Percentiles rank a stretch among this genome's conserved stretches.
phyloP scores from a whole-genome alignment of 2,329 filamentous ascomycete genomes.

The Pseudogymnoascus pannorum region DNA sequence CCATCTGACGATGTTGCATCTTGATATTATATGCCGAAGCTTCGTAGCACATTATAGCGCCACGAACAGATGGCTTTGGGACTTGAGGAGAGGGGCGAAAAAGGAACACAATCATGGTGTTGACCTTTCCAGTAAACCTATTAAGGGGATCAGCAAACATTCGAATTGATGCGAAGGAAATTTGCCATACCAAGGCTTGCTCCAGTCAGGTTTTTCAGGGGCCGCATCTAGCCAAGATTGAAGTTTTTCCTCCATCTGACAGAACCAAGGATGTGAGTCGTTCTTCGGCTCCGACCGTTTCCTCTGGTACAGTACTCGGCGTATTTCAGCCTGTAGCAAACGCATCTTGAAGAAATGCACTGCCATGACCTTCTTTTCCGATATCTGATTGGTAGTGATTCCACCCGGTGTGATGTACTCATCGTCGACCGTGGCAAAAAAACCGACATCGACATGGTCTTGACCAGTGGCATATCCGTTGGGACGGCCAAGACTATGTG shows the following conservation, averaged over 20 bases:
- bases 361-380: slow-evolving; percentile 77
- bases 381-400: slow-evolving; percentile 62
- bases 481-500: slow-evolving; percentile 81
- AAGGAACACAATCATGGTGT: slow-evolving; percentile 82
- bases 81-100: slow-evolving; percentile 90
- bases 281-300: slow-evolving; percentile 69
- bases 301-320: slow-evolving; percentile 76
- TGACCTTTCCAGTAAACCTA: slow-evolving; percentile 63
- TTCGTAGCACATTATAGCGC: slow-evolving; percentile 75
- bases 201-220: slow-evolving; percentile 64
- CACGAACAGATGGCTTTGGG: slow-evolving; percentile 71
- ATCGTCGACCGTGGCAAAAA: slow-evolving; percentile 78
- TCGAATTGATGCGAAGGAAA: background rate
- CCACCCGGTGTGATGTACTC: slow-evolving; percentile 72
- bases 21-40: slow-evolving; percentile 76
- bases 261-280: slow-evolving; percentile 83
- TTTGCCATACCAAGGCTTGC: slow-evolving; percentile 62
- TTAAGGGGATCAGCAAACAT: slow-evolving; percentile 16
- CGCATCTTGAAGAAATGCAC: slow-evolving; percentile 95
- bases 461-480: slow-evolving; percentile 75
- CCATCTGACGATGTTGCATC: slow-evolving; percentile 73
- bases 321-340: slow-evolving; percentile 78
- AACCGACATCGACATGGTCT: slow-evolving; percentile 77
- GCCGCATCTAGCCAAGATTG: slow-evolving; percentile 70
- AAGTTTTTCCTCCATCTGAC: slow-evolving; percentile 69